phyloP scores from a whole-genome alignment of 2,329 filamentous ascomycete genomes.

The Stemphylium lycopersici region DNA sequence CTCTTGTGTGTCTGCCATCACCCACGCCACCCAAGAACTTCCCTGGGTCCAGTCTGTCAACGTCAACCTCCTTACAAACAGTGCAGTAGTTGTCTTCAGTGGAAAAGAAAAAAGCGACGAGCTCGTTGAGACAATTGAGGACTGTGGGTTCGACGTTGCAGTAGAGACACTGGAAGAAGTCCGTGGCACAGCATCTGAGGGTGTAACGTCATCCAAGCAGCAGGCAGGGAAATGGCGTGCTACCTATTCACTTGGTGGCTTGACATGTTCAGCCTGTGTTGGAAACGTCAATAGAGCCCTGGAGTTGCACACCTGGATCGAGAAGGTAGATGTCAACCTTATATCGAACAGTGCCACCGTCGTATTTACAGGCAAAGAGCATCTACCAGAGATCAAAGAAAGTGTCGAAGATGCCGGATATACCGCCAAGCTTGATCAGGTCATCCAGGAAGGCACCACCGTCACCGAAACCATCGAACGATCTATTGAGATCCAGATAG shows the following conservation, averaged over 20 bases:
- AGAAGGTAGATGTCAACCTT: slow-evolving; percentile 57
- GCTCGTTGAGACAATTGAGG: slow-evolving; percentile 60
- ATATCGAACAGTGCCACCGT: slow-evolving; percentile 58
- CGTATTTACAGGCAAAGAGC: slow-evolving; percentile 55
- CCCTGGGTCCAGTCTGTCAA: slow-evolving; percentile 56
- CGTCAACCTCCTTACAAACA: slow-evolving; percentile 60
- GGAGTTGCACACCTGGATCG: slow-evolving; percentile 54
- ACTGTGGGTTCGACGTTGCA: slow-evolving; percentile 51
- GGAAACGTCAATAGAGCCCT: slow-evolving; percentile 57
- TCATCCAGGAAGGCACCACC: slow-evolving; percentile 20
- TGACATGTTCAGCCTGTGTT: slow-evolving; percentile 65
- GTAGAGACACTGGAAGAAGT: slow-evolving; percentile 43
- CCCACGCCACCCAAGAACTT: slow-evolving; percentile 55
- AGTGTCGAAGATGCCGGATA: slow-evolving; percentile 58
- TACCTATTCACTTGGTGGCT: slow-evolving; percentile 60
- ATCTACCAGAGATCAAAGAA: slow-evolving; percentile 54
- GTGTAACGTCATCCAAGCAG: slow-evolving; percentile 1
- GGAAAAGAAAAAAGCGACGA: slow-evolving; percentile 52
- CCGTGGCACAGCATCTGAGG: not conserved
- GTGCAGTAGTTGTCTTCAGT: slow-evolving; percentile 57
- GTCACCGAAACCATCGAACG: slow-evolving; percentile 25
- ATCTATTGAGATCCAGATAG: slow-evolving; percentile 44
- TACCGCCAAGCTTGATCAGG: slow-evolving; percentile 47
- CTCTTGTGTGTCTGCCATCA: slow-evolving; percentile 61
- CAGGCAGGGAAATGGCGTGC: slow-evolving; percentile 45